Conservation (phyloP, 352 stramenopile genomes). For the Stephanocyclus meneghinianus region DNA sequence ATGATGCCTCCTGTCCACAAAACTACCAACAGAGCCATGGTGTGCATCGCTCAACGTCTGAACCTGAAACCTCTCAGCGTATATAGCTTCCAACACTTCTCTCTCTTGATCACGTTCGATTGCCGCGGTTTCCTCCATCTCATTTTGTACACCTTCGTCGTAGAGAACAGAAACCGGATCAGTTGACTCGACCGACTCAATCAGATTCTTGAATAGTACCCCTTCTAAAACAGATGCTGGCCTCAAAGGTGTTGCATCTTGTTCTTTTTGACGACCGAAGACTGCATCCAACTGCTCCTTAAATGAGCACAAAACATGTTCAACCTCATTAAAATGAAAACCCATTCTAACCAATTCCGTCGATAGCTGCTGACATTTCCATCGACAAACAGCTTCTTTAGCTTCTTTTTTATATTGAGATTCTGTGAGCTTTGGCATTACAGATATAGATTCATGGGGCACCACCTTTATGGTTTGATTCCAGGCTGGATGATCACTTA, state of each 20-base stretch:
- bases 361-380: slow-evolving; percentile 44
- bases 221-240: slow-evolving; percentile 42
- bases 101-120: slow-evolving; percentile 69
- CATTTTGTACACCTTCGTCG: slow-evolving; percentile 18
- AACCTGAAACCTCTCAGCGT: slow-evolving; percentile 61
- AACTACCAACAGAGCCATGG: background rate
- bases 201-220: slow-evolving; percentile 30
- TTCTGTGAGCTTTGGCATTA: slow-evolving; percentile 53
- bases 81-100: slow-evolving; percentile 73
- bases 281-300: slow-evolving; percentile 9
- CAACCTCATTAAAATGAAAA: slow-evolving; percentile 64
- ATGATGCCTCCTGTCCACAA: background rate
- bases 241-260: slow-evolving; percentile 45
- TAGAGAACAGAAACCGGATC: background rate
- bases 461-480: slow-evolving; percentile 51
- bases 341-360: slow-evolving; percentile 67
- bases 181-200: slow-evolving; percentile 21
- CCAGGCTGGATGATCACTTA: background rate
- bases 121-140: slow-evolving; percentile 50
- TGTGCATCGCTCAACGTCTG: background rate
- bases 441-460: slow-evolving; percentile 73
- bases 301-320: slow-evolving; percentile 39
- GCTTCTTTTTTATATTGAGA: slow-evolving; percentile 61
- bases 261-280: background rate
- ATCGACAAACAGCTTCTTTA: slow-evolving; percentile 23